Base-by-base conservation (phyloP, 2,329 filamentous ascomycete genomes). In the Diaporthe citriasiana region DNA sequence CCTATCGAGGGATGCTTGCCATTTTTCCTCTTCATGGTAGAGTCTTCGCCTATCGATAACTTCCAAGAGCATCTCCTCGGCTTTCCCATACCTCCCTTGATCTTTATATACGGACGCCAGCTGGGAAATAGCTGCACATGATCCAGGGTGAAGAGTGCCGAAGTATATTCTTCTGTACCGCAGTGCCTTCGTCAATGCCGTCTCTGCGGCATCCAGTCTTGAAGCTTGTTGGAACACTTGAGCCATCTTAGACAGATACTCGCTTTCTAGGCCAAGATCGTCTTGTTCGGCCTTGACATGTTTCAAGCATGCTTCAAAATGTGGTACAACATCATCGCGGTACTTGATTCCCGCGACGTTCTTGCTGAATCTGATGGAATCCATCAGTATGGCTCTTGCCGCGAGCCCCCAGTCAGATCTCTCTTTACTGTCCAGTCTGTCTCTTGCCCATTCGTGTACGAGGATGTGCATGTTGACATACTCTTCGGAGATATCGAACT, bases 391-490 rank as follows among this genome's bases (percentile, higher is more conserved):
- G 30, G 10, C 60, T 12, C 60, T 53, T 0, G 73, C 73, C 17
- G 60, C 73, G n/a, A 55, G 1, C 4, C 68, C 69, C 68, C 69
- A 74, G 1, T 72, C 30, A 0, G 38, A 17, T n/a, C 27, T 66
- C 38, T 66, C 38, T 0, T 59, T 25, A 0, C 42, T 9, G 6
- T 27, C 35, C 68, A 74, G 42, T 17, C 78, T 68, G 8, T 76
- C 53, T 5, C 76, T 73, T 19, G 78, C 78, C 79, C 78, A 80
- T 4, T 72, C 72, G 17, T 79, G 78, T 1, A 80, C 77, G 4
- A 81, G 27, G 4, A 77, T 60, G 12, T 80, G 79, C 78, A 80
- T 80, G 1, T 77, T 78, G 13, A 72, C 9, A 13, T 66, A 50
- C 35, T 15, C 25, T 0, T 0, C 27, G 2, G 27, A n/a, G 7